A percentile compares a stretch with the other conserved stretches of the same genome.
phyloP scores from a whole-genome alignment of 23 red algal species.

The Gracilariopsis chorda region DNA sequence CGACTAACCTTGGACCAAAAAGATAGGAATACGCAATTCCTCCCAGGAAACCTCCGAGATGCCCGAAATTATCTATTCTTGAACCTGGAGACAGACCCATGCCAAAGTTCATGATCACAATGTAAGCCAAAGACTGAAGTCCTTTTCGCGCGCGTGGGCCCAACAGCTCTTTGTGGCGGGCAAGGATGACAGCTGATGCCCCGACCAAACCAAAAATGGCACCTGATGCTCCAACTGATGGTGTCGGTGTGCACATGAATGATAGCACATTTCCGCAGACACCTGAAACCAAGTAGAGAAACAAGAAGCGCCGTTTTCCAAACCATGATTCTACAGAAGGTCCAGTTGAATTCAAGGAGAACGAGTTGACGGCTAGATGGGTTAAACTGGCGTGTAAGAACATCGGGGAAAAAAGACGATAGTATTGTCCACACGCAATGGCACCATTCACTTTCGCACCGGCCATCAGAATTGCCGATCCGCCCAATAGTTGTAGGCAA shows the following conservation, averaged over 20 bases:
- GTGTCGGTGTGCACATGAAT: conserved; percentile 63
- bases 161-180: conserved; percentile 38
- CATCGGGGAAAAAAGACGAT: conserved; percentile 89
- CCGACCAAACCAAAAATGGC: conserved; percentile 97
- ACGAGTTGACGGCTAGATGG: conserved; percentile 82
- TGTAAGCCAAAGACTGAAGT: conserved; percentile 61
- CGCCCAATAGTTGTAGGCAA: conserved; percentile 3
- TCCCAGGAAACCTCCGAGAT: conserved; percentile 88
- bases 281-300: conserved; percentile 77
- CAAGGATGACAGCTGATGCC: conserved; percentile 71
- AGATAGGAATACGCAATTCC: conserved; percentile 68
- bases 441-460: conserved; percentile 91
- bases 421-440: conserved; percentile 73
- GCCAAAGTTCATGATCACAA: conserved; percentile 82
- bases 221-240: conserved; percentile 88
- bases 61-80: conserved; percentile 95
- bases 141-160: conserved; percentile 43
- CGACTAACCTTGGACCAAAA: conserved; percentile 47
- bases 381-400: conserved; percentile 84
- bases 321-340: conserved; percentile 85
- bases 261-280: conserved; percentile 69
- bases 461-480: conserved; percentile 49
- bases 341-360: conserved; percentile 73
- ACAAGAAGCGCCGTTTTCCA: conserved; percentile 74
- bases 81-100: conserved; percentile 68